Evolutionary conservation across 192 early-diverging fungal species (phyloP).

Genomic region (Glomus cerebriforme): DNA sequence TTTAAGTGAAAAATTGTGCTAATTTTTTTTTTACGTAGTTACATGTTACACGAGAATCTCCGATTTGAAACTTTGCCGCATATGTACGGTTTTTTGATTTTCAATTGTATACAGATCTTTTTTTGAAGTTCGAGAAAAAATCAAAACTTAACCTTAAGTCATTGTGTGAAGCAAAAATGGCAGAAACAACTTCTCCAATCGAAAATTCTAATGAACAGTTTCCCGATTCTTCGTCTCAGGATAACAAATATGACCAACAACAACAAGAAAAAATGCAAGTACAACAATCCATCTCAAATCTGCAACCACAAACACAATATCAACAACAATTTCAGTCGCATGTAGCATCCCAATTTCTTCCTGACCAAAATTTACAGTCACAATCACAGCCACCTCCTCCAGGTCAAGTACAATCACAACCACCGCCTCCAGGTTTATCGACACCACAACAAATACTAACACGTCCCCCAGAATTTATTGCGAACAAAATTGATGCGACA

Average conservation of each 20-base stretch:
- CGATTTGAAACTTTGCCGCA: no score
- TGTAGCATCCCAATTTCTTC: not conserved
- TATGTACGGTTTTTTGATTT: no score
- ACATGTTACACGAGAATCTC: no score
- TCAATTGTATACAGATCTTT: no score
- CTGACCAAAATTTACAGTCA: not conserved
- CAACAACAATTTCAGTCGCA: constrained; percentile 27
- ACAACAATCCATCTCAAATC: not conserved
- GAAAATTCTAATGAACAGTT: not conserved
- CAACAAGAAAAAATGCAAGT: not conserved
- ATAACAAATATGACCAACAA: not conserved
- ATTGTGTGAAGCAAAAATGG: not conserved
- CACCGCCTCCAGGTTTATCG: constrained; percentile 5
- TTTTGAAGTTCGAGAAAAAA: no score
- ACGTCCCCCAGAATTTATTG: not conserved
- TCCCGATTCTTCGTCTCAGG: not conserved
- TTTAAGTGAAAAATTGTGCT: no score
- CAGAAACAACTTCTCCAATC: not conserved
- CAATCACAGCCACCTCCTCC: not conserved
- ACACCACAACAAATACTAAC: not conserved
- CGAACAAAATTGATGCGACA: not conserved
- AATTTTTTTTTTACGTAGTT: no score
- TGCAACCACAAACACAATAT: constrained; percentile 27
- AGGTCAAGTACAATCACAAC: constrained; percentile 4
- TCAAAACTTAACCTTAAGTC: no score